Evolutionary conservation across 352 stramenopile genomes (phyloP), one percentile per base, ranked within the genome.

Genomic region (Phytophthora pini): DNA sequence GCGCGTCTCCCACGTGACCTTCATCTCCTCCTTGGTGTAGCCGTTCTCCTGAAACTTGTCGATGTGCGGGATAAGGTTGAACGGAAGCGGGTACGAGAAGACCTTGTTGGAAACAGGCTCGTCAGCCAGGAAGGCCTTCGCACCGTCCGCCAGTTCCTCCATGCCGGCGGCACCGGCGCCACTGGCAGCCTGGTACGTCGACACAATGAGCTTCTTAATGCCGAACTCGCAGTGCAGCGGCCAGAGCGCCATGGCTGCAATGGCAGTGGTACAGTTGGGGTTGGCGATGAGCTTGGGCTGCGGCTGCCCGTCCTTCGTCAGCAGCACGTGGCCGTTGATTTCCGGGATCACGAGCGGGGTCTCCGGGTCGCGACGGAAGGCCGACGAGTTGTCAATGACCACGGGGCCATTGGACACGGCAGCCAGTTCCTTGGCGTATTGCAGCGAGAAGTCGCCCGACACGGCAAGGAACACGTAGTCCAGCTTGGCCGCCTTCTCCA

Each of bases 21-120:
- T 99, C 97, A 99, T 99, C 85, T 99, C 97, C 75, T 99, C 97
- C 84, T 99, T 99, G 34, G 97, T 99, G 83, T 98, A 99, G 58
- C 95, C 92, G 73, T 99, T 99, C 9, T 97, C 88, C 80, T 99
- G 97, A 73, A 99, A 99, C 74, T 98, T 98, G 79, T 99, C 97
- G 77, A 99, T 99, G 76, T 99, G 97, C 40, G 97, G 97, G 75
- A 99, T 99, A 20, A 99, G 89, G 82, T 99, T 99, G 80, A 99
- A 99, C 13, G 97, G 93, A 51, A 99, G 74, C 47, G 97, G 96
- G 82, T 99, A 95, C 34, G 95, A 93, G 80, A 99, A 99, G 8
- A 99, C 84, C 68, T 97, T 96, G 76, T 98, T 89, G 36, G 83
- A 71, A 24, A 88, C 69, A 3, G 76, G 61, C 66, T 98, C 77